Evolutionary conservation across 441 rosid species (phyloP).

Genomic region (Pelargonium fulgidum): DNA sequence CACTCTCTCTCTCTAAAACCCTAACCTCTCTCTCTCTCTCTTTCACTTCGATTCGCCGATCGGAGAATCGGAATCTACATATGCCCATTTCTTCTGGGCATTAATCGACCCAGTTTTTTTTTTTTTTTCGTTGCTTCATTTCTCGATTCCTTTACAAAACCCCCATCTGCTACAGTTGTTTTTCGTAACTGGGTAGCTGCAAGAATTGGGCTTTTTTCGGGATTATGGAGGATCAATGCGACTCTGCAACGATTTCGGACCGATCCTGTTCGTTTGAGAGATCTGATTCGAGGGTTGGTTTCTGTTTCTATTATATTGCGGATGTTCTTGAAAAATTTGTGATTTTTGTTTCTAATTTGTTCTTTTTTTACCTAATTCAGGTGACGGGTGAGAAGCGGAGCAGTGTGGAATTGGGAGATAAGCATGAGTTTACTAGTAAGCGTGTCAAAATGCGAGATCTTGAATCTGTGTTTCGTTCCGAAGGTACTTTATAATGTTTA

Average conservation of each 20-base stretch:
- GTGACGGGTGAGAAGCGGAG: conserved; percentile 32
- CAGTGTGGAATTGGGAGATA: conserved; percentile 33
- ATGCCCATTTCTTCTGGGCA: not conserved
- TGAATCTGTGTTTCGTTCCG: conserved; percentile 30
- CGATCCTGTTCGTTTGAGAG: conserved; percentile 23
- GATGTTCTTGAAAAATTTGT: not conserved
- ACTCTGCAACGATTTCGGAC: conserved; percentile 23
- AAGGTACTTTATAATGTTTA: conserved; percentile 31
- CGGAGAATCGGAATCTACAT: not conserved
- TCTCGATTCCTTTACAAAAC: not conserved
- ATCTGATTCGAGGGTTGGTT: conserved; percentile 42
- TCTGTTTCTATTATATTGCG: conserved; percentile 6
- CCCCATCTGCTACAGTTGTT: not conserved
- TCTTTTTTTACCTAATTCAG: conserved; percentile 21
- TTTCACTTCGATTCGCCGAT: not conserved
- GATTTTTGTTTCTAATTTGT: not conserved
- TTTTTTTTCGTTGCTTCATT: not conserved
- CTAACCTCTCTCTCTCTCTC: not conserved
- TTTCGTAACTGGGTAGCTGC: conserved; percentile 2
- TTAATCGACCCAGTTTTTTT: not conserved
- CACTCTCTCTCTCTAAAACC: not conserved
- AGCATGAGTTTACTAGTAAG: conserved; percentile 35
- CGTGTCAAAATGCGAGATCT: conserved; percentile 49
- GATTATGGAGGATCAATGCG: conserved; percentile 38
- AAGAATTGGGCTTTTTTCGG: conserved; percentile 16